A percentile compares a stretch with the other conserved stretches of the same genome.
phyloP scores from a whole-genome alignment of 768 basidiomycete genomes.

The Daedaleopsis sinensis region DNA sequence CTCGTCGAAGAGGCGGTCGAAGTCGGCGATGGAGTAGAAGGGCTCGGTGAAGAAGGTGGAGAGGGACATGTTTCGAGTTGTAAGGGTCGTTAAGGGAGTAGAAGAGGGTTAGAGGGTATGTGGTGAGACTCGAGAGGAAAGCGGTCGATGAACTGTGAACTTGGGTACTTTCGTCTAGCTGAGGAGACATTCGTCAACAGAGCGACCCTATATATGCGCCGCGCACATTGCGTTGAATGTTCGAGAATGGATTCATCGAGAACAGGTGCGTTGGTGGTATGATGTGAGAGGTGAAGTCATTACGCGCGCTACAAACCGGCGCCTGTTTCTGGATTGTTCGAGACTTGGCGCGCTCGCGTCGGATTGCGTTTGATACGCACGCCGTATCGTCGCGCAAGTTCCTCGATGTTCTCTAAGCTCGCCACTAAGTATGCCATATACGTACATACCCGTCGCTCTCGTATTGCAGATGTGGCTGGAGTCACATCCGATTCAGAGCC shows the following conservation, averaged over 20 bases:
- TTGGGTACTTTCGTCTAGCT: conserved; percentile 19
- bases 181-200: neutral
- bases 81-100: conserved; percentile 14
- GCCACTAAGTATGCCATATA: too few relatives aligned
- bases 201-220: neutral
- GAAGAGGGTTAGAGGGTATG: neutral
- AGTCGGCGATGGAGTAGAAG: conserved; percentile 40
- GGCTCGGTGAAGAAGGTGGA: conserved; percentile 46
- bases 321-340: neutral
- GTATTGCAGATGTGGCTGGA: too few relatives aligned
- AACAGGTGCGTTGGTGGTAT: too few relatives aligned
- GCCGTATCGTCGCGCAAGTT: too few relatives aligned
- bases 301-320: neutral
- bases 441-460: too few relatives aligned
- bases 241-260: neutral
- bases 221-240: neutral
- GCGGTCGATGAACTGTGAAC: conserved; percentile 17
- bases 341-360: neutral
- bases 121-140: conserved; percentile 10
- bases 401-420: too few relatives aligned
- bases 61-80: conserved; percentile 35
- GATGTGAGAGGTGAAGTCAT: neutral
- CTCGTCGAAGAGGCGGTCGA: conserved; percentile 49
- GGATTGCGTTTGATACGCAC: too few relatives aligned
- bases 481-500: too few relatives aligned